These are phyloP conservation scores for Claviceps lovelessii DNA, from an alignment of 2,329 filamentous ascomycete species.

Conservation along the genomic window DNA sequence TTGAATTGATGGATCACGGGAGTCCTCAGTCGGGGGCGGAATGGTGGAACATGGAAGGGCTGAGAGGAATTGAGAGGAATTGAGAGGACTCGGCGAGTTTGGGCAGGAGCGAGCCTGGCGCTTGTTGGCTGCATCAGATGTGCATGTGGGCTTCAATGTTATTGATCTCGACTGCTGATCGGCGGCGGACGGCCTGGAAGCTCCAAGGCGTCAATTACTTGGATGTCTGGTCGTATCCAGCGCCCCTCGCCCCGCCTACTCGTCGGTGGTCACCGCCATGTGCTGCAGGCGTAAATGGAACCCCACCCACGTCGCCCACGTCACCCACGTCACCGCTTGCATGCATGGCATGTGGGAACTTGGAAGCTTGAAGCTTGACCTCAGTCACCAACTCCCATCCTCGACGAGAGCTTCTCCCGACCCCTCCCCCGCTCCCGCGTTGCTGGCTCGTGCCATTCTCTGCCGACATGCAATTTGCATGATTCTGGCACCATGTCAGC, in stretches of 20 bases:
- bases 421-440: not conserved
- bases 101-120: no score
- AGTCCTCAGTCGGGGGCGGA: not conserved
- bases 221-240: not conserved
- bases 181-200: not conserved
- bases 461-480: not conserved
- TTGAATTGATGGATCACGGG: not conserved
- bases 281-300: no score
- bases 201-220: not conserved
- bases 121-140: not conserved
- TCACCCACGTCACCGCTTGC: no score
- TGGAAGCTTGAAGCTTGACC: not conserved
- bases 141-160: no score
- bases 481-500: slow-evolving; percentile 38
- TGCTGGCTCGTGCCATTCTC: not conserved
- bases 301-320: no score
- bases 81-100: not conserved
- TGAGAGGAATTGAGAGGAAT: not conserved
- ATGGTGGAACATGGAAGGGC: no score
- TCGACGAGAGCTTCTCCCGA: not conserved
- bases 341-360: no score
- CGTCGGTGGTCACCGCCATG: no score
- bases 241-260: not conserved
- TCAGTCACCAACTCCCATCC: not conserved
- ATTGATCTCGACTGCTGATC: not conserved